Percentiles rank a stretch among this genome's conserved stretches.
Conservation (phyloP, 768 basidiomycete genomes). For the Pleurotus citrinopileatus region DNA sequence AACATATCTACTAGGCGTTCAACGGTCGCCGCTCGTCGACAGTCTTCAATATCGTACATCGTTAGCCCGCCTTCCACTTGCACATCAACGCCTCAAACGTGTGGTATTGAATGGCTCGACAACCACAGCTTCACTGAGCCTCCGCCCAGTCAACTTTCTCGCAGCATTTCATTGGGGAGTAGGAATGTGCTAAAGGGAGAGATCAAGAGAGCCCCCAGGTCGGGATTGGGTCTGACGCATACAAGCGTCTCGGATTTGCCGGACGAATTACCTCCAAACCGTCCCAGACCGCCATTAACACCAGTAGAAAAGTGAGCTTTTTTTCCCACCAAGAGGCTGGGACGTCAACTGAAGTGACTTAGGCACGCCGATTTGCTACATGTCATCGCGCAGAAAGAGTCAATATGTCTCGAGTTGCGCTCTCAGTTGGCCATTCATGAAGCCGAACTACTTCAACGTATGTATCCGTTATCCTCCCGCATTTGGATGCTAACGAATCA, state of each 20-base stretch:
- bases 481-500: background rate
- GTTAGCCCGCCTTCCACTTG: slow-evolving; percentile 5
- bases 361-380: slow-evolving; percentile 82
- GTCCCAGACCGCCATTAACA: background rate
- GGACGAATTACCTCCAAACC: background rate
- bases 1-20: background rate
- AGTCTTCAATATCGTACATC: slow-evolving; percentile 9
- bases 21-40: background rate
- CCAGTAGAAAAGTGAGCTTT: background rate
- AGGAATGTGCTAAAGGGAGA: background rate
- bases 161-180: background rate
- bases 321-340: background rate
- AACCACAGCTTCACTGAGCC: background rate
- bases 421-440: slow-evolving; percentile 73
- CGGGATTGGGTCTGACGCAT: background rate
- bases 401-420: slow-evolving; percentile 77
- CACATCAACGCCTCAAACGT: background rate
- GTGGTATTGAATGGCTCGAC: slow-evolving; percentile 1
- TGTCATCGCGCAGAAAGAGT: slow-evolving; percentile 85
- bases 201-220: background rate
- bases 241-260: background rate
- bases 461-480: slow-evolving; percentile 20
- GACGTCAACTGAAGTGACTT: too few relatives aligned
- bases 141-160: background rate
- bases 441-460: slow-evolving; percentile 64